Conservation (phyloP, 495 filamentous ascomycete species). For the Cercophora scortea region DNA sequence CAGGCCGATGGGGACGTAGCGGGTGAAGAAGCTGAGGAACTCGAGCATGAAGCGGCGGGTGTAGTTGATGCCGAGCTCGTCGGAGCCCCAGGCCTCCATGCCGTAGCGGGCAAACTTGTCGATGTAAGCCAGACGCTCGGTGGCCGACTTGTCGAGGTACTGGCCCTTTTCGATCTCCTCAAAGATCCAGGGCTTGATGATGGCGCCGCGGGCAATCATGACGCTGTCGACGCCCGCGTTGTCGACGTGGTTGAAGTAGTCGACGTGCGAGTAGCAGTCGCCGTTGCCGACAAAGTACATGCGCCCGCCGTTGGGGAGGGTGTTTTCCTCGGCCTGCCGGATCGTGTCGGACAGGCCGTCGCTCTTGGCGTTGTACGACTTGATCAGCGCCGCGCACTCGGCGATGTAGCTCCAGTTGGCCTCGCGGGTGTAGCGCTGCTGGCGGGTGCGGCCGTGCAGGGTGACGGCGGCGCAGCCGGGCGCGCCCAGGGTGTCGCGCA, state of each 20-base stretch:
- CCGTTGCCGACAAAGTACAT: conserved; percentile 94
- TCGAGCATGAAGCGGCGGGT: conserved; percentile 89
- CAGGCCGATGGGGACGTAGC: conserved; percentile 85
- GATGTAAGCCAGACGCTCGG: conserved; percentile 76
- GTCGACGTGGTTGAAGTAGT: conserved; percentile 73
- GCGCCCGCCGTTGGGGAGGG: conserved; percentile 48
- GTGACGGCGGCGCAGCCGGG: conserved; percentile 87
- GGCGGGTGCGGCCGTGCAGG: conserved; percentile 83
- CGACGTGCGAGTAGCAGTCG: conserved; percentile 86
- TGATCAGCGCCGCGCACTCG: conserved; percentile 77
- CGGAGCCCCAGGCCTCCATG: conserved; percentile 86
- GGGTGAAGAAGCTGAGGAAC: conserved; percentile 85
- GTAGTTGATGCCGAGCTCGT: conserved; percentile 83
- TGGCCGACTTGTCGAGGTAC: conserved; percentile 87
- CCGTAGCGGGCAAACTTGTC: conserved; percentile 87
- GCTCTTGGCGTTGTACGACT: conserved; percentile 59
- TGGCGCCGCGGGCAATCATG: conserved; percentile 85
- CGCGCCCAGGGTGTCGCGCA: conserved; percentile 52
- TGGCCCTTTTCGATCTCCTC: conserved; percentile 89
- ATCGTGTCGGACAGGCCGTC: conserved; percentile 65
- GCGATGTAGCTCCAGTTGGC: conserved; percentile 94
- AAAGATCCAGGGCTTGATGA: conserved; percentile 97
- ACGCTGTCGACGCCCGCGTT: conserved; percentile 74
- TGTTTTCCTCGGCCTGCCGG: conserved; percentile 61
- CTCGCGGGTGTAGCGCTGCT: conserved; percentile 83